Conservation (phyloP, 2,329 filamentous ascomycete species). For the Leptographium wingfieldii region DNA sequence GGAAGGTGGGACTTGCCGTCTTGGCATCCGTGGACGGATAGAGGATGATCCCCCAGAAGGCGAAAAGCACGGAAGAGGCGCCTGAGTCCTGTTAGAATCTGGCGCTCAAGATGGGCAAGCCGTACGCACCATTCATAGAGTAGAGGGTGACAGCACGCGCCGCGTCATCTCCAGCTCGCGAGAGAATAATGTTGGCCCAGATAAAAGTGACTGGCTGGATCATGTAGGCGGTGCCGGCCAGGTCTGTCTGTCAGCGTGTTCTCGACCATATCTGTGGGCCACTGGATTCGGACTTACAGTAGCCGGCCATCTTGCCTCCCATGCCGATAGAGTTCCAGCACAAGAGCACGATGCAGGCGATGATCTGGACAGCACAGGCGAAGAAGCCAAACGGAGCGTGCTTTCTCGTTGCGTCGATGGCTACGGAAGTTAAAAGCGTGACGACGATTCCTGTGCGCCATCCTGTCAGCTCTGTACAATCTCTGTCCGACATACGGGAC, state of each 20-base stretch:
- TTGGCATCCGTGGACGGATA: background rate
- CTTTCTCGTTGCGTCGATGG: background rate
- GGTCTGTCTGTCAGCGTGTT: background rate
- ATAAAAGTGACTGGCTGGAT: background rate
- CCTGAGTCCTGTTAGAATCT: background rate
- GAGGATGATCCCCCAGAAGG: conserved; percentile 1
- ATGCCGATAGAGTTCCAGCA: background rate
- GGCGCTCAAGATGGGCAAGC: background rate
- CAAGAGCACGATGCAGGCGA: background rate
- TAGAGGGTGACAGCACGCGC: background rate
- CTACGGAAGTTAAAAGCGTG: background rate
- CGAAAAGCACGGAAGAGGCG: conserved; percentile 1
- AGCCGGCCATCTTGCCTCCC: background rate
- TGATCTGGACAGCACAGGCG: background rate
- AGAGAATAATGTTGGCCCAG: background rate
- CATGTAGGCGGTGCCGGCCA: conserved; percentile 1
- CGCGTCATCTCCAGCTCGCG: background rate
- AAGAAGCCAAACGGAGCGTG: background rate
- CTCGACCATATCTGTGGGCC: background rate
- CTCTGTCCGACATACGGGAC: background rate
- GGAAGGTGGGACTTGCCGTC: background rate
- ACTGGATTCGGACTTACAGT: background rate
- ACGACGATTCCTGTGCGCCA: background rate
- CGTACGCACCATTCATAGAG: background rate
- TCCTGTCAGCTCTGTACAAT: background rate